phyloP scores from a whole-genome alignment of 768 basidiomycete genomes.

The Tephrocybe sp. region DNA sequence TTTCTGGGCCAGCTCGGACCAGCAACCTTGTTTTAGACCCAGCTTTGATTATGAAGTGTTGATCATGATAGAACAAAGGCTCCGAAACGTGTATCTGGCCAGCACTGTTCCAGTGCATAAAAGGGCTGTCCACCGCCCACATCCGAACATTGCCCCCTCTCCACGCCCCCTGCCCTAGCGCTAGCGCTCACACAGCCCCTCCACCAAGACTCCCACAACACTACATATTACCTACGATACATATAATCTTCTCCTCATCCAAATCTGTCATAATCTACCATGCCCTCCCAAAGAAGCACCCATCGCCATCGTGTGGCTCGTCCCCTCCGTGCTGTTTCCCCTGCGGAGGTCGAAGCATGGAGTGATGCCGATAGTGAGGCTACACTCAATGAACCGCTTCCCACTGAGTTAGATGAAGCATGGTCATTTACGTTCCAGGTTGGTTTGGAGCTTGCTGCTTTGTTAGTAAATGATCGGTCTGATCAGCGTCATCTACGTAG shows the following conservation, averaged over 20 bases:
- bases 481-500: background rate
- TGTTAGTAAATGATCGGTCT: background rate
- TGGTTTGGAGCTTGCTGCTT: conserved; percentile 15
- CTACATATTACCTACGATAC: conserved; percentile 3
- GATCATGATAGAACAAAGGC: conserved; percentile 20
- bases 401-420: conserved; percentile 46
- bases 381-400: conserved; percentile 26
- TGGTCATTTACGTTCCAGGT: conserved; percentile 54
- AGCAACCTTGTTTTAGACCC: conserved; percentile 13
- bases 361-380: conserved; percentile 32
- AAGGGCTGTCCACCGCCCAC: conserved; percentile 7
- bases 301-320: conserved; percentile 7
- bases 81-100: conserved; percentile 16
- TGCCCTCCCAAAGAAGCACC: conserved; percentile 13
- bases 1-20: background rate
- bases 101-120: conserved; percentile 17
- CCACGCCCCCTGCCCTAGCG: background rate
- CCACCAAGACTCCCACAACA: conserved; percentile 6
- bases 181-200: background rate
- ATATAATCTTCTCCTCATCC: background rate
- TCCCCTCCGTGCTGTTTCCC: conserved; percentile 27
- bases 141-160: background rate
- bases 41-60: conserved; percentile 16
- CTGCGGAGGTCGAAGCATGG: conserved; percentile 33
- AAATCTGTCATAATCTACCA: conserved; percentile 6